Evolutionary conservation across 2,329 filamentous ascomycete species (phyloP), one percentile per base, ranked within the genome.

Genomic region (Hypomyces rosellus): DNA sequence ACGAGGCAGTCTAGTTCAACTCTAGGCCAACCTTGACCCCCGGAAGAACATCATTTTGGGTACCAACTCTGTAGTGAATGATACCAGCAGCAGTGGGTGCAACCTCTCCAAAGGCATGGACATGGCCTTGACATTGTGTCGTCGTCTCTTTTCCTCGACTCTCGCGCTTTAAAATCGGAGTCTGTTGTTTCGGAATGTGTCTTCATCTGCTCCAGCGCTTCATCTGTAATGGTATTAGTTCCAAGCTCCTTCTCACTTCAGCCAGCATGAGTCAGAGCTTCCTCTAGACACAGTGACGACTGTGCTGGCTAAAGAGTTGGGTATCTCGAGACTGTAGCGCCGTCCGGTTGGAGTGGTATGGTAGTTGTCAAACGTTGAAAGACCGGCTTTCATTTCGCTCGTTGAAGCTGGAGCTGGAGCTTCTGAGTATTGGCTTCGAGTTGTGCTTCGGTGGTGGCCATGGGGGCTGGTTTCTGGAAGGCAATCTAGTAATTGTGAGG

Each of bases 211-310:
- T 84, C 77, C 47, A 96, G 74, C 8, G 90, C 90, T 61, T 92
- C 82, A 16, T 78, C 68, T 13, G 80, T 83, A 64, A 96, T 91
- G 41, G 71, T 65, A 8, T 79, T 73, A 43, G 95, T 79, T 3
- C 89, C 89, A 2, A 95, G 78, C 67, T 91, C 86, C 66, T 84
- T 84, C 74, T 96, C 86, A 9, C 80, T 76, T 95, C 85, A 20
- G 90, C 90, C 11, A 96, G 85, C 70, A 78, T 84, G 41, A 92
- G 74, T 91, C 91, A 96, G 15, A 96, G 81, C 65, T 88, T 78
- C 56, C 90, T 82, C 89, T 89, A 95, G 49, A 83, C 89, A 39
- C 81, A 84, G 67, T 84, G 82, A 30, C 89, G 79, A 48, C 82
- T 85, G 40, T 89, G 81, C 52, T 85, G 81, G 59, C 84, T 85